Evolutionary conservation across 768 basidiomycete species (phyloP).

Genomic region (Tulasnella sp.): DNA sequence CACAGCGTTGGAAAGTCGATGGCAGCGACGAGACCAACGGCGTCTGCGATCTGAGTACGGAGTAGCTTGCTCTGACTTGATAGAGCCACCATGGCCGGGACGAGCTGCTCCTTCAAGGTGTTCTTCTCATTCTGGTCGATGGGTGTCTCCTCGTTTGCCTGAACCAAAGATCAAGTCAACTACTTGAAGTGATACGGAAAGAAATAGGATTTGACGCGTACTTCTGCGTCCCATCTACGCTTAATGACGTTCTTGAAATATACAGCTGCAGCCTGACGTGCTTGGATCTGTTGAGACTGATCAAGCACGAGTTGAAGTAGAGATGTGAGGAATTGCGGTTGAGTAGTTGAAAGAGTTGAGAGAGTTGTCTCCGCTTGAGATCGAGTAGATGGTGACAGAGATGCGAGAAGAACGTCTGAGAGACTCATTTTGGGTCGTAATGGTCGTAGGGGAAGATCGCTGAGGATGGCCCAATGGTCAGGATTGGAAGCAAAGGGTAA

Average conservation of each 20-base stretch:
- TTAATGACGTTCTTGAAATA: constrained; percentile 92
- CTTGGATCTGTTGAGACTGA: constrained; percentile 57
- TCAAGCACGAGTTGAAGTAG: constrained; percentile 77
- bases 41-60: constrained; percentile 86
- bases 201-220: constrained; percentile 5
- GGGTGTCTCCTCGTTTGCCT: constrained; percentile 50
- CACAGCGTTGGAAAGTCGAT: constrained; percentile 88
- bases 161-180: background rate
- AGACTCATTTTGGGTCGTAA: constrained; percentile 36
- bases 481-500: background rate
- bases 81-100: constrained; percentile 87
- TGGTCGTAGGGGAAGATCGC: background rate
- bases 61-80: constrained; percentile 65
- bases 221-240: constrained; percentile 56
- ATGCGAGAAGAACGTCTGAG: constrained; percentile 64
- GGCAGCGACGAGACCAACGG: constrained; percentile 86
- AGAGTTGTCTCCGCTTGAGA: constrained; percentile 82
- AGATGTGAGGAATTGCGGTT: constrained; percentile 74
- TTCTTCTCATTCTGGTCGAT: constrained; percentile 68
- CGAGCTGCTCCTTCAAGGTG: constrained; percentile 67
- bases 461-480: background rate
- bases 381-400: constrained; percentile 62
- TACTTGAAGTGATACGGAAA: background rate
- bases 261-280: constrained; percentile 79
- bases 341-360: constrained; percentile 52